Conservation (phyloP, 1,284 basidiomycete species). For the Porphyrellus sp. region DNA sequence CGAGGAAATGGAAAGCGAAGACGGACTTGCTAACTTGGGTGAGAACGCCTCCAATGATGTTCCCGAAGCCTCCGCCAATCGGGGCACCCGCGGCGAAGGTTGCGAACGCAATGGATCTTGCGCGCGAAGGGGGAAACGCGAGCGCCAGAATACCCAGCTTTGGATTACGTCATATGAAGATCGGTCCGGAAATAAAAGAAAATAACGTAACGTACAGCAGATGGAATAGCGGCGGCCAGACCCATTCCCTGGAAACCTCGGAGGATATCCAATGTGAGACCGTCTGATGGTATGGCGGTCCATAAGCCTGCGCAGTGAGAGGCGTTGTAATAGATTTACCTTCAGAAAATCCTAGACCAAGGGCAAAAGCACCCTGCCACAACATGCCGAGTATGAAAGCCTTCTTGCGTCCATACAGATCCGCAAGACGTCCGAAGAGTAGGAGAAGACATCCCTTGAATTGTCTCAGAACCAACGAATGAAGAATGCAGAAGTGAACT, state of each 20-base stretch:
- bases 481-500: constrained; percentile 15
- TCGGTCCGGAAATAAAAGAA: background rate
- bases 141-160: constrained; percentile 80
- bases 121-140: constrained; percentile 64
- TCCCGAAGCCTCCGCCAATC: constrained; percentile 69
- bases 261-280: constrained; percentile 58
- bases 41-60: constrained; percentile 66
- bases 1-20: background rate
- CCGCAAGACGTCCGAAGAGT: constrained; percentile 67
- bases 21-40: constrained; percentile 55
- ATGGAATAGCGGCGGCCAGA: constrained; percentile 64
- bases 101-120: constrained; percentile 72
- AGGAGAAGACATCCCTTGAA: constrained; percentile 67
- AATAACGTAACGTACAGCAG: constrained; percentile 48
- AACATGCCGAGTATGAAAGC: constrained; percentile 55
- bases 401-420: constrained; percentile 67
- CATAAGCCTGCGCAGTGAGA: background rate
- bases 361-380: constrained; percentile 45
- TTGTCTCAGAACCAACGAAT: constrained; percentile 13
- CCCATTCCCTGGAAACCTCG: constrained; percentile 71
- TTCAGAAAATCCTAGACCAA: constrained; percentile 54
- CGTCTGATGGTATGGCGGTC: constrained; percentile 38
- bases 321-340: constrained; percentile 36
- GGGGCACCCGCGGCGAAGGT: constrained; percentile 80
- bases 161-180: constrained; percentile 1